phyloP scores from a whole-genome alignment of 2,329 filamentous ascomycete species.

The Pyricularia sp. region DNA sequence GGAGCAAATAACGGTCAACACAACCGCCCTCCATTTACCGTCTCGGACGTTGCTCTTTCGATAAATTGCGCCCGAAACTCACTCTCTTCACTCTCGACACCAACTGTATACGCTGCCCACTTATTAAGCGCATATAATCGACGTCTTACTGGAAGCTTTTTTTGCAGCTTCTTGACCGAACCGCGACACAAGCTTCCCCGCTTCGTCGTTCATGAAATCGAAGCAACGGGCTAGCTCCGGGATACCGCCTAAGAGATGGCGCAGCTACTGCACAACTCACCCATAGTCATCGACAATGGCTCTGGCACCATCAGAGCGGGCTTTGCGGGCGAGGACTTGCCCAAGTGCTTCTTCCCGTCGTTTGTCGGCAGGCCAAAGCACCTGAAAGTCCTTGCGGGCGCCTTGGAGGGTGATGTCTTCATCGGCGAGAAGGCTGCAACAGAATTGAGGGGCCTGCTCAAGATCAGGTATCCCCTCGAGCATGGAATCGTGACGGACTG shows the following conservation, averaged over 20 bases:
- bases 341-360: constrained; percentile 94
- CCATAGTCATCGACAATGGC: constrained; percentile 97
- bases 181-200: not conserved
- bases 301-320: constrained; percentile 95
- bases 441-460: constrained; percentile 81
- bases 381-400: constrained; percentile 85
- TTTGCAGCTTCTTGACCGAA: not conserved
- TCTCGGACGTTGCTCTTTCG: not conserved
- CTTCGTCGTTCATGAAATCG: not conserved
- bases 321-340: constrained; percentile 89
- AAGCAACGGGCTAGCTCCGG: not conserved
- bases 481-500: constrained; percentile 99
- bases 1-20: not conserved
- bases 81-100: not conserved
- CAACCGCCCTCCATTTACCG: not conserved
- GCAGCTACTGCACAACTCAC: constrained; percentile 77
- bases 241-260: constrained; percentile 26
- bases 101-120: not conserved
- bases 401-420: constrained; percentile 91
- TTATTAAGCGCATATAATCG: not conserved
- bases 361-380: constrained; percentile 96
- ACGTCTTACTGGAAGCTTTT: not conserved
- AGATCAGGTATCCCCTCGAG: constrained; percentile 99
- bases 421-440: constrained; percentile 82
- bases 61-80: not conserved